Base-by-base conservation (phyloP, 202 grass and related monocot species). In the Alloteropsis angusta region DNA sequence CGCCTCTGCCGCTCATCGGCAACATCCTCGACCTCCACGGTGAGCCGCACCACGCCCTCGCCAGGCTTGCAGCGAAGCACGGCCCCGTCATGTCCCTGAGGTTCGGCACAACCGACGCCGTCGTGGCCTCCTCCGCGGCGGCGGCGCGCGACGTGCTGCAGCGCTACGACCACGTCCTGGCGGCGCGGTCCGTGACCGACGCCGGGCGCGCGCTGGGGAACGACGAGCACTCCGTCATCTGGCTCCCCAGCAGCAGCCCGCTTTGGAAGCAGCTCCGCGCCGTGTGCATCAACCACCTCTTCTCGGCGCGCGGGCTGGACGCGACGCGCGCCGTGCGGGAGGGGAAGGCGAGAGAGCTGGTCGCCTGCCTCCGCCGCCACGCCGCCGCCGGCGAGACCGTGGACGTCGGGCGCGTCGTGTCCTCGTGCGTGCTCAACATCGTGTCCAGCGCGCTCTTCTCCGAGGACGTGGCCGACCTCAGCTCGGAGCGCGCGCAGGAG, bases 261-360 rank as follows among this genome's bases (percentile, higher is more conserved):
- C 64, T 86, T 16, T 91, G 88, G 86, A 84, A 71, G 79, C 78
- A 85, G 38, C 88, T 94, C 65, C 88, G 92, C 36, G 83, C 74
- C 37, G 85, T 88, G 70, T 80, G 85, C 80, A 58, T 50, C 16
- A 87, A 13, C 55, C 80, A 82, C 25, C 88, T 94, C 23, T 87
- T 91, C 68, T 86, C 88, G 16, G 47, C 80, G 5, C 76, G 83
- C 42, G 82, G 68, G 13, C 86, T 94, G 45, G 86, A 94, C 23
- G 84, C 76, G n/a, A 84, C 71, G 26, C 88, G 74, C 11, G 48
- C 45, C 57, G 62, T 72, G 44, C 72, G 86, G 47, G 79, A 83
- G 60, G 37, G 0, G 16, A 88, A 88, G 61, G 81, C 60, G 22
- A 44, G 53, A 32, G 85, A 87, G 68, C 85, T 94, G 0, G 79